Evolutionary conservation across 2,329 filamentous ascomycete species (phyloP), one percentile per base, ranked within the genome.

Genomic region (Stylonectria norvegica): DNA sequence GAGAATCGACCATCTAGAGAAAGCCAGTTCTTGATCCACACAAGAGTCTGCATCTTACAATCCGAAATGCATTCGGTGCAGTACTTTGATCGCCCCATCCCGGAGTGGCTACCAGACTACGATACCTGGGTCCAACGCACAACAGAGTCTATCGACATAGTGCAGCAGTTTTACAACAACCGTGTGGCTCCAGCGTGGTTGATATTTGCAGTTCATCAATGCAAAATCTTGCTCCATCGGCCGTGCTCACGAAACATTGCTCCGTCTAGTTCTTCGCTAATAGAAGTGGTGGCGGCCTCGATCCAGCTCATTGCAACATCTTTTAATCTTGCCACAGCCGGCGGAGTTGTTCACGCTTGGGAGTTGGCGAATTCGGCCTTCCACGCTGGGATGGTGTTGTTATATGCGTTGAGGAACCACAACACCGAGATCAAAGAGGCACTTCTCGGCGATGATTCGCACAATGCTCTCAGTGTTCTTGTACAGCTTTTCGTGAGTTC

Each of bases 231-330:
- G n/a, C 35, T 48, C 9, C 36, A 48, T 15, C 42, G 45, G 4
- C 45, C 45, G 17, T 48, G 34, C 18, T 45, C 45, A 10, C 25
- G 45, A 19, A 45, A 48, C 17, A 42, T 48, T 15, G 38, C 42
- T n/a, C 42, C 44, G 14, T 42, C 42, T 5, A 32, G 23, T 10
- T 15, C 42, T 5, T 48, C 45, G 6, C 23, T 48, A 5, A 20
- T 33, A 23, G 37, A 25, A 6, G 42, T 42, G 2, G 42, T 25
- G 2, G 22, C 14, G 4, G 38, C 30, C 10, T 33, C 44, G 14
- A 44, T 42, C 14, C 8, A 15, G 9, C 27, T 30, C 6, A 30
- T 30, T 30, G 8, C 9, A 8, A 15, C 9, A 6, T 30, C 8
- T 15, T 15, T 10, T 6, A 15, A 30, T 6, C 6, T 30, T 6